These are phyloP conservation scores for Gigaspora rosea DNA, from an alignment of 192 early-diverging fungal species.

Conservation along the genomic window DNA sequence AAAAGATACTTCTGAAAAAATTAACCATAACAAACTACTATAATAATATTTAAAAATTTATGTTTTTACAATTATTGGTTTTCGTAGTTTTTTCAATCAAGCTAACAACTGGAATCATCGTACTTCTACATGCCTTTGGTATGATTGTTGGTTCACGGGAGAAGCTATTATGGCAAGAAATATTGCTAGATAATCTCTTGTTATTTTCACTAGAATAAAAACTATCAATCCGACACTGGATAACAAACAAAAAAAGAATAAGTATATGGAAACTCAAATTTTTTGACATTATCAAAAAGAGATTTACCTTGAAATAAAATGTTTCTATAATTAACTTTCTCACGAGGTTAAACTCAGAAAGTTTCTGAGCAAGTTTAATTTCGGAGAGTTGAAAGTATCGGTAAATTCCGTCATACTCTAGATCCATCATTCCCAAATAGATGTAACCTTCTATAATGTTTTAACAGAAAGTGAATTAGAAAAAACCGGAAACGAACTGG, in stretches of 20 bases:
- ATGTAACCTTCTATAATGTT: conserved; percentile 8
- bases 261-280: not conserved
- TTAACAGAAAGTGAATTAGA: not conserved
- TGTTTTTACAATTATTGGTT: too few relatives aligned
- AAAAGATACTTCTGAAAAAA: too few relatives aligned
- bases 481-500: not conserved
- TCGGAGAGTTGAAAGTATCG: not conserved
- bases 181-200: too few relatives aligned
- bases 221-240: conserved; percentile 7
- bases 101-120: too few relatives aligned
- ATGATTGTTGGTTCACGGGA: too few relatives aligned
- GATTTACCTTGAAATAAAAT: conserved; percentile 3
- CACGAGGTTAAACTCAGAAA: conserved; percentile 11
- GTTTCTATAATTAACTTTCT: conserved; percentile 1
- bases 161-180: too few relatives aligned
- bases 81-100: too few relatives aligned
- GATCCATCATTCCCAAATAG: not conserved
- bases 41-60: too few relatives aligned
- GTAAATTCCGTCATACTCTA: conserved; percentile 8
- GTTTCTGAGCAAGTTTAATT: not conserved
- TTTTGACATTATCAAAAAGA: not conserved
- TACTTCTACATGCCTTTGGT: too few relatives aligned
- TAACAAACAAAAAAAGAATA: not conserved
- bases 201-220: too few relatives aligned
- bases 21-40: too few relatives aligned